phyloP scores from a whole-genome alignment of 2,329 filamentous ascomycete genomes.

The Bipolaris bicolor region DNA sequence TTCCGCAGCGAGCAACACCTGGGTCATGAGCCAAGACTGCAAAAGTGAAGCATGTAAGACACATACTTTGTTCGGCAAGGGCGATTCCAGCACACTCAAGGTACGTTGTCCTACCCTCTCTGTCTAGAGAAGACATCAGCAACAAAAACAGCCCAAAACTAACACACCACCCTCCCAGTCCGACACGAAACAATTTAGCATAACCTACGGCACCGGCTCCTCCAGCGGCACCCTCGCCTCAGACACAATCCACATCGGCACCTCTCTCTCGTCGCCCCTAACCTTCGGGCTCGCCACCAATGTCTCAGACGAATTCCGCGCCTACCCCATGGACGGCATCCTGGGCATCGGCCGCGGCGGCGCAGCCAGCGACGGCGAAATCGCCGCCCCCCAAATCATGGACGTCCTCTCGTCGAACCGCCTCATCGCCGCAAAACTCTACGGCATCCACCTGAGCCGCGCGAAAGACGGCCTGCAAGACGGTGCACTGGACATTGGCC shows the following conservation, averaged over 20 bases:
- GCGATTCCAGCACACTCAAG: conserved; percentile 68
- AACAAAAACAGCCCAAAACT: not conserved
- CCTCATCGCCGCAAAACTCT: conserved; percentile 68
- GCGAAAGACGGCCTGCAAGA: conserved; percentile 68
- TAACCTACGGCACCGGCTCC: conserved; percentile 78
- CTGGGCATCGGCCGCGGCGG: conserved; percentile 74
- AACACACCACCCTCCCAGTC: conserved; percentile 37
- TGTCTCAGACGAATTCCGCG: conserved; percentile 74
- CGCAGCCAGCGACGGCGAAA: conserved; percentile 51
- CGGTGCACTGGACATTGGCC: conserved; percentile 80
- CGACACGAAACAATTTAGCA: conserved; percentile 62
- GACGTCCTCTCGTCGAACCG: conserved; percentile 64
- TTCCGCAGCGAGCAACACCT: conserved; percentile 69
- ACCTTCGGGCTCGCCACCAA: conserved; percentile 74
- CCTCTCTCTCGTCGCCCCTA: conserved; percentile 67
- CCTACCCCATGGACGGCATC: conserved; percentile 88
- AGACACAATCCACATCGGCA: conserved; percentile 72
- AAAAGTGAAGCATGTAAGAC: conserved; percentile 67
- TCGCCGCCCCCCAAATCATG: conserved; percentile 68
- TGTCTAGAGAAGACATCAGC: no score
- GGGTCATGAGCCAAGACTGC: conserved; percentile 80
- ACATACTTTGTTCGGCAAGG: conserved; percentile 72
- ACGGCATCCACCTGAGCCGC: conserved; percentile 74
- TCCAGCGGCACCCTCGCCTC: conserved; percentile 70
- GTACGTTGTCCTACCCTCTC: conserved; percentile 20